A percentile compares a stretch with the other conserved stretches of the same genome.
Evolutionary conservation across 1,284 basidiomycete genomes (phyloP).

Genomic region (Trichosporon coremiiforme): DNA sequence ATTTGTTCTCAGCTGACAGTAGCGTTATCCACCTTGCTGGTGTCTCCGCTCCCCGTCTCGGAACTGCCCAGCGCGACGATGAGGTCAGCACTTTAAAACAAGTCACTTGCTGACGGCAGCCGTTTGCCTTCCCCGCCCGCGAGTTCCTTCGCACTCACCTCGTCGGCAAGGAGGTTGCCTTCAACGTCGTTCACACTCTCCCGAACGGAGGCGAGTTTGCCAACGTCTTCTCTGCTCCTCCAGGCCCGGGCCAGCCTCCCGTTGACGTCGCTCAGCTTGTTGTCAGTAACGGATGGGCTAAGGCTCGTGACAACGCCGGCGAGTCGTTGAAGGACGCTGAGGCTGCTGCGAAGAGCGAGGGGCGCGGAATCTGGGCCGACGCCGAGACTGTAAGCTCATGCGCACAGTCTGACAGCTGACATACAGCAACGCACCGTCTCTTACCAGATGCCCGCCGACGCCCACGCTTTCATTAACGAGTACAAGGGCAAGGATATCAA

Average conservation of each 20-base stretch:
- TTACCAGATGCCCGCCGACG: conserved; percentile 87
- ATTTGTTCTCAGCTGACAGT: conserved; percentile 19
- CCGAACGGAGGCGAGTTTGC: conserved; percentile 53
- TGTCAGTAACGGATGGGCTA: conserved; percentile 85
- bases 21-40: conserved; percentile 86
- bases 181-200: conserved; percentile 53
- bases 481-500: conserved; percentile 89
- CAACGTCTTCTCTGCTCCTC: conserved; percentile 51
- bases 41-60: conserved; percentile 75
- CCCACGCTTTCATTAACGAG: conserved; percentile 82
- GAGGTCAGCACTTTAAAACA: conserved; percentile 63
- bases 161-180: conserved; percentile 77
- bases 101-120: conserved; percentile 57
- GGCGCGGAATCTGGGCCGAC: conserved; percentile 79
- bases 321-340: conserved; percentile 64
- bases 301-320: conserved; percentile 79
- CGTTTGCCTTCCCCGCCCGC: conserved; percentile 88
- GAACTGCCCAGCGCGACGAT: conserved; percentile 77
- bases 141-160: conserved; percentile 82
- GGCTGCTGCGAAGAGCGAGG: conserved; percentile 72
- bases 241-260: conserved; percentile 54
- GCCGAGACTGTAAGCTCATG: conserved; percentile 61
- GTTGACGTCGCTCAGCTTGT: conserved; percentile 75
- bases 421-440: conserved; percentile 70
- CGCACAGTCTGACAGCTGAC: background rate